These are phyloP conservation scores for Lentinula boryana DNA, from an alignment of 768 basidiomycete species.

Conservation along the genomic window DNA sequence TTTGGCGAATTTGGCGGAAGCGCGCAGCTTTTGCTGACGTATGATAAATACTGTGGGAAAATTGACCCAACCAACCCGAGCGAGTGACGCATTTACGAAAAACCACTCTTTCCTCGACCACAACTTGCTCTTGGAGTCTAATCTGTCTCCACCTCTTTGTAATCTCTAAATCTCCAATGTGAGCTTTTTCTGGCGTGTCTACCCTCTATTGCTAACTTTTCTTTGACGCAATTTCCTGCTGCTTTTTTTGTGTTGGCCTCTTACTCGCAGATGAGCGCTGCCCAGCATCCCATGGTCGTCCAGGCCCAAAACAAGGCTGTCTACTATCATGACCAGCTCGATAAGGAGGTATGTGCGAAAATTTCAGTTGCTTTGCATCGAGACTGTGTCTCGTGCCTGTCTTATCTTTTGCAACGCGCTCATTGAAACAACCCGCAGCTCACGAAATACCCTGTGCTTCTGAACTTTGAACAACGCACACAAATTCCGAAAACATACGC, in stretches of 20 bases:
- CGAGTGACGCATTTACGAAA: not conserved
- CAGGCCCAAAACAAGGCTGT: slow-evolving; percentile 81
- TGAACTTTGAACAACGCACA: slow-evolving; percentile 81
- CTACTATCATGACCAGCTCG: slow-evolving; percentile 83
- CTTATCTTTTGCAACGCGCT: slow-evolving; percentile 4
- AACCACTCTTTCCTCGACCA: not conserved
- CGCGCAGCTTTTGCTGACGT: not conserved
- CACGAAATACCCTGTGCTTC: slow-evolving; percentile 81
- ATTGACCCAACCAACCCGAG: not conserved
- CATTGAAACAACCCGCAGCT: slow-evolving; percentile 37
- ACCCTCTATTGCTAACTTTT: not conserved
- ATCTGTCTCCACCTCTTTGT: not conserved
- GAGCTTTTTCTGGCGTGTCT: slow-evolving; percentile 5
- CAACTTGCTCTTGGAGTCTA: not conserved
- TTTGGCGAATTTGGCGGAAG: not conserved
- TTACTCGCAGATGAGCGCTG: slow-evolving; percentile 58
- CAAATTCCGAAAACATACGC: slow-evolving; percentile 91
- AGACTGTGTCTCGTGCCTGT: slow-evolving; percentile 6
- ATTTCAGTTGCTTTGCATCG: not conserved
- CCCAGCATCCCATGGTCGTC: slow-evolving; percentile 78
- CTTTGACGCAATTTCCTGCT: not conserved
- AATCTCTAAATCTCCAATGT: slow-evolving; percentile 2
- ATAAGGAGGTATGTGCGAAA: slow-evolving; percentile 78
- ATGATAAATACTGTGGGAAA: not conserved
- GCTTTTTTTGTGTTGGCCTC: not conserved